phyloP scores from a whole-genome alignment of 225 moss, liverwort and hornwort genomes.

The Physcomitrellopsis africana region DNA sequence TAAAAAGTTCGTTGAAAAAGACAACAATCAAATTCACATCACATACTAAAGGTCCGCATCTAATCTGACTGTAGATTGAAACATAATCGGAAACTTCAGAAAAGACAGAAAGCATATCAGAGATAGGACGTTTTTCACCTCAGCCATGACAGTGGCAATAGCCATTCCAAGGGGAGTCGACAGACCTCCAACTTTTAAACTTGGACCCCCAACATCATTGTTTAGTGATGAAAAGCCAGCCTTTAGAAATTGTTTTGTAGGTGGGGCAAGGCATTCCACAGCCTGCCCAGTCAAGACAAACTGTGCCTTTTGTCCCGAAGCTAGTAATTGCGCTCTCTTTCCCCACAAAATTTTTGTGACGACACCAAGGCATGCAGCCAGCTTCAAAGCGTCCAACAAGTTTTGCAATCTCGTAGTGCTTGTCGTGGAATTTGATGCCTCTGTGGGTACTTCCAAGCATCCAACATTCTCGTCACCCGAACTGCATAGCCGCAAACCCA shows the following conservation, averaged over 20 bases:
- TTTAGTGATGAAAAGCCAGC: conserved; percentile 46
- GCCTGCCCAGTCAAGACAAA: conserved; percentile 34
- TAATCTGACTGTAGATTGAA: conserved; percentile 12
- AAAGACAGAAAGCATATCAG: conserved; percentile 3
- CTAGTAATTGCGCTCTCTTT: conserved; percentile 31
- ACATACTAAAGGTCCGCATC: not conserved
- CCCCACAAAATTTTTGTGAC: conserved; percentile 53
- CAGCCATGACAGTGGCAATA: conserved; percentile 82
- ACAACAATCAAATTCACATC: not conserved
- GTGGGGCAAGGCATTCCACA: conserved; percentile 44
- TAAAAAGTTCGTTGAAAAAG: not conserved
- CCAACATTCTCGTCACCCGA: conserved; percentile 26
- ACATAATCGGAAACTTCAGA: not conserved
- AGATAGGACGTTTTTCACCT: conserved; percentile 46
- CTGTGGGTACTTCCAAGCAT: conserved; percentile 27
- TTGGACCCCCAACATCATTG: conserved; percentile 35
- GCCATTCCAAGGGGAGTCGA: conserved; percentile 83
- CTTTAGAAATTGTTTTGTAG: conserved; percentile 47
- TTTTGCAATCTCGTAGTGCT: conserved; percentile 34
- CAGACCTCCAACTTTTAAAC: conserved; percentile 53
- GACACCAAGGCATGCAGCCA: conserved; percentile 63
- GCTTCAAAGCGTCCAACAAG: conserved; percentile 54
- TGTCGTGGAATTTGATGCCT: conserved; percentile 14
- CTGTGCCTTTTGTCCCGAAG: conserved; percentile 30
- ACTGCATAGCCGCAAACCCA: conserved; percentile 36